phyloP scores from a whole-genome alignment of 768 basidiomycete species.

The Coprinopsis sp. region DNA sequence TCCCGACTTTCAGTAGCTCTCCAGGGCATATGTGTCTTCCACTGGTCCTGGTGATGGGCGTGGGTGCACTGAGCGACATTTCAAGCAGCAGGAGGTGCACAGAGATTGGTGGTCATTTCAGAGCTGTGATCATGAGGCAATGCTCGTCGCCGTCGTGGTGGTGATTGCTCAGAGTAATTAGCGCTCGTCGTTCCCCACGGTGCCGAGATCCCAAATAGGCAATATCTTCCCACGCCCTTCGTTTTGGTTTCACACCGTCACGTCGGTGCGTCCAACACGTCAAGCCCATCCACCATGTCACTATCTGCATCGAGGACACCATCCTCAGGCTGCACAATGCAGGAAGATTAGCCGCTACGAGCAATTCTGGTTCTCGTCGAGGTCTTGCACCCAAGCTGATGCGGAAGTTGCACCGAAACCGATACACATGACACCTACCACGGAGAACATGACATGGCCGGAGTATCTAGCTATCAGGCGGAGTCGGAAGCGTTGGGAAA shows the following conservation, averaged over 20 bases:
- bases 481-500: conserved; percentile 74
- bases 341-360: not conserved
- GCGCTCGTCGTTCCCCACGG: no score
- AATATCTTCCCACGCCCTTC: not conserved
- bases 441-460: conserved; percentile 55
- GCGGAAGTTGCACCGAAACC: conserved; percentile 17
- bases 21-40: conserved; percentile 26
- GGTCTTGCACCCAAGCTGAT: conserved; percentile 5
- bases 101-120: not conserved
- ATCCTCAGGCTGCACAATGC: not conserved
- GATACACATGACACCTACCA: conserved; percentile 9
- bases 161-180: no score
- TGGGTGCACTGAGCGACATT: conserved; percentile 18
- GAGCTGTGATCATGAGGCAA: not conserved
- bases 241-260: not conserved
- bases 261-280: not conserved
- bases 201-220: no score
- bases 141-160: no score
- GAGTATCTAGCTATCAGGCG: conserved; percentile 74
- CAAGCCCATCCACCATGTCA: conserved; percentile 1
- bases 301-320: not conserved
- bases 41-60: conserved; percentile 13
- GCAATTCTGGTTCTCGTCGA: not conserved
- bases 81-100: conserved; percentile 32
- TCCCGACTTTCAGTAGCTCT: conserved; percentile 46